Conservation (phyloP, 257 asterid genomes). For the Ocimum tenuiflorum region DNA sequence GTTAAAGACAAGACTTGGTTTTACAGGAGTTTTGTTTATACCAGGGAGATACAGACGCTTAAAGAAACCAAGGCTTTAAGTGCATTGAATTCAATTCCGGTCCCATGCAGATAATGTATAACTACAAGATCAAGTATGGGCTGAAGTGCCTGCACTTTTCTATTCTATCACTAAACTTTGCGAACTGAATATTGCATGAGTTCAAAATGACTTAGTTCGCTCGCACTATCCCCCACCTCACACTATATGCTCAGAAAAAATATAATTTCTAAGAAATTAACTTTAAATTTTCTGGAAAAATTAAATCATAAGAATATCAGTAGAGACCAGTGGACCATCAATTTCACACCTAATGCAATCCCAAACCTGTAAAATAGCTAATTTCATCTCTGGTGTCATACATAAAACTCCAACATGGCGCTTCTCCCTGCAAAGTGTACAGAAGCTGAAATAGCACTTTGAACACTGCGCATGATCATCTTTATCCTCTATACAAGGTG, state of each 20-base stretch:
- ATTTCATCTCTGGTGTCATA: slow-evolving; percentile 71
- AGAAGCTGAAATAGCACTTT: slow-evolving; percentile 78
- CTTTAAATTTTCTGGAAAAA: neutral
- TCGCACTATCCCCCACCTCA: neutral
- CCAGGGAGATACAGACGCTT: neutral
- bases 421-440: slow-evolving; percentile 67
- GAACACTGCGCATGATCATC: slow-evolving; percentile 79
- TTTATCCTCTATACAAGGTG: slow-evolving; percentile 76
- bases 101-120: too few relatives aligned
- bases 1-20: neutral
- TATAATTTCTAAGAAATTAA: neutral
- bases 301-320: neutral
- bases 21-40: neutral
- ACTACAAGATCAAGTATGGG: neutral
- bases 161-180: neutral
- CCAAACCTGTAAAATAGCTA: slow-evolving; percentile 55
- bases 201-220: neutral
- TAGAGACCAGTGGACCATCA: neutral
- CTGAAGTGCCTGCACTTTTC: neutral
- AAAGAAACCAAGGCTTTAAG: neutral
- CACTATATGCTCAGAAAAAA: neutral
- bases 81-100: neutral
- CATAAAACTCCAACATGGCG: slow-evolving; percentile 86
- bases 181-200: neutral
- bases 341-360: neutral